phyloP scores from a whole-genome alignment of 352 stramenopile genomes.

The Pythium insidiosum region DNA sequence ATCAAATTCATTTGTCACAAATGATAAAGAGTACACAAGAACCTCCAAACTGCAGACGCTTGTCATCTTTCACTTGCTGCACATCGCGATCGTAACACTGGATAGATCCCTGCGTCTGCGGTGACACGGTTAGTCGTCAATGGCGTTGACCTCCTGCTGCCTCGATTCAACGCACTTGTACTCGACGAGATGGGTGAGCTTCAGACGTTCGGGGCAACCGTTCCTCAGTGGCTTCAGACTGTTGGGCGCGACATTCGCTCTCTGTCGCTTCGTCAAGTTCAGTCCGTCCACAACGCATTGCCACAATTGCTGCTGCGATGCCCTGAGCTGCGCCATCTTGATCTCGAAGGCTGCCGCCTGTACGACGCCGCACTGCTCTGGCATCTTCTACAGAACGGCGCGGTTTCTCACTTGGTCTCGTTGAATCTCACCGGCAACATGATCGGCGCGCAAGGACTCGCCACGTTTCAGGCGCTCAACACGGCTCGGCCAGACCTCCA shows the following conservation, averaged over 20 bases:
- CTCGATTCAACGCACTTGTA: not conserved
- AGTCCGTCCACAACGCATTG: not conserved
- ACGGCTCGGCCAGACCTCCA: not conserved
- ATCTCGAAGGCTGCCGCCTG: slow-evolving; percentile 8
- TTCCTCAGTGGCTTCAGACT: too few species aligned
- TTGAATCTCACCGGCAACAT: slow-evolving; percentile 2
- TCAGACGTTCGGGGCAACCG: too few species aligned
- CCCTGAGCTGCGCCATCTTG: slow-evolving; percentile 1
- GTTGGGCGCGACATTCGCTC: not conserved
- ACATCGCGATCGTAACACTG: too few species aligned
- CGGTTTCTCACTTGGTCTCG: not conserved
- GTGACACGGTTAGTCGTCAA: slow-evolving; percentile 38
- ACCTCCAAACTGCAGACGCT: too few species aligned
- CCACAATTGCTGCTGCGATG: not conserved
- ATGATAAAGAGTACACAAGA: too few species aligned
- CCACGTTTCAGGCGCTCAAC: not conserved
- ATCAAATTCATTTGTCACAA: too few species aligned
- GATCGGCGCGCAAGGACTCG: not conserved
- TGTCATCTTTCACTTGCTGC: too few species aligned
- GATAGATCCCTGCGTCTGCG: too few species aligned
- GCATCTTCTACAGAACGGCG: not conserved
- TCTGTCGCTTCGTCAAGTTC: not conserved
- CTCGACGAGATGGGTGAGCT: not conserved
- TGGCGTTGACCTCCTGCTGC: slow-evolving; percentile 19
- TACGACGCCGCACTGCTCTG: not conserved